phyloP scores from a whole-genome alignment of 2,329 filamentous ascomycete genomes.

The Diatrype stigma region DNA sequence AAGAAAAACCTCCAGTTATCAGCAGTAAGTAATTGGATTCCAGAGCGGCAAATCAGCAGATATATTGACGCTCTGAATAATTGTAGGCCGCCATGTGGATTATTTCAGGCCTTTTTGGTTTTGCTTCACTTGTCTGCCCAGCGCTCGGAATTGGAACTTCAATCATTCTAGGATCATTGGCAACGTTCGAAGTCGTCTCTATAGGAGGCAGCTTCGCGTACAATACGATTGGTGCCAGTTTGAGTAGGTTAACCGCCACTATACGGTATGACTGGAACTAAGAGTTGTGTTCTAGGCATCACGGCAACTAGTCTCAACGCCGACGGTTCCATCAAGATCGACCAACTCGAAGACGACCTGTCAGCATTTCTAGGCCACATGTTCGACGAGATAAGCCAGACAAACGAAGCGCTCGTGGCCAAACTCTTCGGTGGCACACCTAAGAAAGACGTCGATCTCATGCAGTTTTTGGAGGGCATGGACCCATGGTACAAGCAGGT shows the following conservation, averaged over 20 bases:
- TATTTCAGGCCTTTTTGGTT: background rate
- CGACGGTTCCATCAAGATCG: background rate
- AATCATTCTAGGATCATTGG: too few species aligned
- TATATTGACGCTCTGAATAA: background rate
- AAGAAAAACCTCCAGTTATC: too few species aligned
- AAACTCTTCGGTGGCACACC: conserved; percentile 5
- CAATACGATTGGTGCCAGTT: background rate
- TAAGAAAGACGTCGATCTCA: background rate
- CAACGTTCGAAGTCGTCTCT: too few species aligned
- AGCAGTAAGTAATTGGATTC: background rate
- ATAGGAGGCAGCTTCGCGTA: background rate
- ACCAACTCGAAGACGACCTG: background rate
- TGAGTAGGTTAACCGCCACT: background rate
- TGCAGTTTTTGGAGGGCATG: background rate
- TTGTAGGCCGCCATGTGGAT: conserved; percentile 1
- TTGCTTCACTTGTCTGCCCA: background rate
- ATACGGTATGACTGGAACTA: background rate
- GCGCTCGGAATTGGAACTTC: background rate
- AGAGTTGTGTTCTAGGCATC: background rate
- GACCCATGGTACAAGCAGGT: background rate
- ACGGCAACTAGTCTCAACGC: background rate
- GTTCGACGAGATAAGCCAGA: background rate
- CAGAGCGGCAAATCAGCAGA: too few species aligned
- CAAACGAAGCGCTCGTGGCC: background rate
- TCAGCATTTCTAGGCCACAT: background rate